Evolutionary conservation across 108 stramenopile genomes (phyloP).

Genomic region (Hondaea fermentalgiana): DNA sequence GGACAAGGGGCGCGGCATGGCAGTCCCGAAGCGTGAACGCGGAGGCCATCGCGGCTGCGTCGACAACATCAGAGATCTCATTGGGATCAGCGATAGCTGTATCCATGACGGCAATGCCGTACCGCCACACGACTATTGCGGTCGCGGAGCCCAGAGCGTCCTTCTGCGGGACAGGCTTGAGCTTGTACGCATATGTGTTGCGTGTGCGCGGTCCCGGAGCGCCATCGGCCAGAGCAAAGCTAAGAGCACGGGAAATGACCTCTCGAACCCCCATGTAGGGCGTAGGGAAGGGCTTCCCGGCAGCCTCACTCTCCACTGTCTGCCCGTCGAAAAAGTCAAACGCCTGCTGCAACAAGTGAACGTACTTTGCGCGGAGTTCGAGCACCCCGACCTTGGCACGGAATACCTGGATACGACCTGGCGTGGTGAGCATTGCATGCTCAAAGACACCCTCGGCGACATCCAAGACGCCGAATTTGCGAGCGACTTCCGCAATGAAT

Average conservation of each 20-base stretch:
- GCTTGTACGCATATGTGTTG: not conserved
- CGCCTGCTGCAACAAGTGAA: not conserved
- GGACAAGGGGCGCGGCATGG: too few relatives aligned
- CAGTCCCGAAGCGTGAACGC: too few relatives aligned
- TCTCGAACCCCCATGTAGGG: not conserved
- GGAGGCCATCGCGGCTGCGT: too few relatives aligned
- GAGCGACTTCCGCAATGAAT: not conserved
- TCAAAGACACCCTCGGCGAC: not conserved
- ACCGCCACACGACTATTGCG: not conserved
- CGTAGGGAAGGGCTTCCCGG: not conserved
- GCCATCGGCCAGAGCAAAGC: not conserved
- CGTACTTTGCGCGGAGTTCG: not conserved
- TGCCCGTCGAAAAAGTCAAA: not conserved
- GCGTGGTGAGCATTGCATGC: not conserved
- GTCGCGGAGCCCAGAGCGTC: not conserved
- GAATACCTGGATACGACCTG: not conserved
- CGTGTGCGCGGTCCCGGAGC: not conserved
- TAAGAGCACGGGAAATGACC: not conserved
- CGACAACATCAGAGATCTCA: too few relatives aligned
- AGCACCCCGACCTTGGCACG: not conserved
- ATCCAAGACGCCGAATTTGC: not conserved
- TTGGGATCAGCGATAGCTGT: too few relatives aligned
- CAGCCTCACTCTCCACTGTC: not conserved
- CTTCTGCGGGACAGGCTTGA: not conserved
- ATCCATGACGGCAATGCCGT: too few relatives aligned